A percentile compares a stretch with the other conserved stretches of the same genome.
Evolutionary conservation across 495 filamentous ascomycete species (phyloP).

Genomic region (Penicillium bovifimosum): DNA sequence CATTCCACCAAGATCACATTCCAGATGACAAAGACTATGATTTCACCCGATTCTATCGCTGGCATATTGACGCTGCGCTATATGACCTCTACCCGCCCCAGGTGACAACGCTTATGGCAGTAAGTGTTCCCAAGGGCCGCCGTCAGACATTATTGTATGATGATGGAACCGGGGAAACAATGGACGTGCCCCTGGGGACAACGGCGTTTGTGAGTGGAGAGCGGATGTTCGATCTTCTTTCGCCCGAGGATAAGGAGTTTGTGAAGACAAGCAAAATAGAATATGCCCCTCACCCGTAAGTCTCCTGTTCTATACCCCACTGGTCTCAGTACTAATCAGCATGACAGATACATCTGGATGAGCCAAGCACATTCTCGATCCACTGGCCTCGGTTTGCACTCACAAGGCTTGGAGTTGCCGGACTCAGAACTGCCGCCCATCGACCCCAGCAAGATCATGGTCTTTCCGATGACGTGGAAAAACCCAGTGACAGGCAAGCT

Average conservation of each 20-base stretch:
- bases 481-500: slow-evolving; percentile 62
- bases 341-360: slow-evolving; percentile 64
- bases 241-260: slow-evolving; percentile 59
- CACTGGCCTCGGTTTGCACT: slow-evolving; percentile 61
- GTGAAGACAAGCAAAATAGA: slow-evolving; percentile 58
- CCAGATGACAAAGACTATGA: slow-evolving; percentile 57
- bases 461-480: slow-evolving; percentile 66
- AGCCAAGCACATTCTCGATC: slow-evolving; percentile 55
- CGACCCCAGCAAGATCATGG: slow-evolving; percentile 59
- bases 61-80: slow-evolving; percentile 74
- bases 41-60: slow-evolving; percentile 68
- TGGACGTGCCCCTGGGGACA: slow-evolving; percentile 67
- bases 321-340: background rate
- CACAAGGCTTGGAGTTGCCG: slow-evolving; percentile 54
- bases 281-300: slow-evolving; percentile 63
- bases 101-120: slow-evolving; percentile 64
- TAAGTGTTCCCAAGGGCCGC: slow-evolving; percentile 58
- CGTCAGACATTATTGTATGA: slow-evolving; percentile 63
- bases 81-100: slow-evolving; percentile 66
- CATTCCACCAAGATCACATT: slow-evolving; percentile 62
- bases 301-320: background rate
- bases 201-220: slow-evolving; percentile 68
- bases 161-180: slow-evolving; percentile 60
- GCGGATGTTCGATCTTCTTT: slow-evolving; percentile 57
- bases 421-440: slow-evolving; percentile 54